Evolutionary conservation across 1,284 basidiomycete genomes (phyloP), one percentile per base, ranked within the genome.

Genomic region (Xerocomus minutiporus): DNA sequence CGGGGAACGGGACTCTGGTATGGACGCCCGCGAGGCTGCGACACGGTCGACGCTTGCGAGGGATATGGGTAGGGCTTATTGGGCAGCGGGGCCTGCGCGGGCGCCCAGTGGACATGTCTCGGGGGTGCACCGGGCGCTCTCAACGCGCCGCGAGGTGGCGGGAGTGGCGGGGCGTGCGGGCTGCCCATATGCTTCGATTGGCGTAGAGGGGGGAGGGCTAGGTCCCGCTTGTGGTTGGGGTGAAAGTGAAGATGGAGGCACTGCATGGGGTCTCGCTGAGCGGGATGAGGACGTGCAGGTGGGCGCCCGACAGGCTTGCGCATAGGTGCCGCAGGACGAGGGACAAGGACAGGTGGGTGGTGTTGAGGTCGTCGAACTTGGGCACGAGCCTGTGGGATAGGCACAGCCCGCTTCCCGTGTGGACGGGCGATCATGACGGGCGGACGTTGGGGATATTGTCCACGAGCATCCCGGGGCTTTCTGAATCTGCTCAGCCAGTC

Each of bases 41-140:
- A 55, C 29, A 46, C 50, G 5, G 61, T 56, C 13, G 65, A 59
- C 3, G 20, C 2, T 25, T 61, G 50, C 1, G 66, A 63, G 1
- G 64, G 64, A 44, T 68, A 67, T 38, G 63, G 64, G n/a, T 67
- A 67, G 5, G 64, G 60, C 7, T 61, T 62, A 8, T 54, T 20
- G 5, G 66, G 63, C 0, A 65, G 49, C 8, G 64, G 55, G 2
- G 65, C 66, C 45, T 64, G 63, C 13, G 66, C 64, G 17, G 63
- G 63, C 1, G 62, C 64, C 63, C 63, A 65, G 52, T 65, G 63
- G 4, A 65, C 63, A 42, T 57, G 63, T 40, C 64, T 50, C 25
- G 63, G 49, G 9, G 20, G 20, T 2, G 20, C 20, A 20, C 20
- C 20, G 20, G 43, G 29, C 6, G 50, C 39, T 38, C 32, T 59